Conservation (phyloP, 2,329 filamentous ascomycete species). For the Orbilia ellipsospora region DNA sequence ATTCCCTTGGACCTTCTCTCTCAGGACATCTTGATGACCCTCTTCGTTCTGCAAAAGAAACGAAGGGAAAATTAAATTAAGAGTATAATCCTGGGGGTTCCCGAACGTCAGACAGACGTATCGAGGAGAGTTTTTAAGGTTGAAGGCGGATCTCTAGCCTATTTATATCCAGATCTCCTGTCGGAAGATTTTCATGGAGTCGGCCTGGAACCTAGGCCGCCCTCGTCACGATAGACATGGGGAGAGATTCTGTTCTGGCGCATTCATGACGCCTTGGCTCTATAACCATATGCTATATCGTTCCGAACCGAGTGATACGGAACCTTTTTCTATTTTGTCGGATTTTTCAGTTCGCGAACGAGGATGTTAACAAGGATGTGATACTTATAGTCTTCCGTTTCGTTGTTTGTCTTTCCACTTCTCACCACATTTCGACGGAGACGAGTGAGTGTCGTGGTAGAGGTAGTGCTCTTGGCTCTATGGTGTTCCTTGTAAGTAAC, state of each 20-base stretch:
- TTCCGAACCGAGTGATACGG: constrained; percentile 9
- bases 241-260: background rate
- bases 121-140: constrained; percentile 17
- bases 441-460: constrained; percentile 48
- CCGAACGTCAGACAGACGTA: constrained; percentile 21
- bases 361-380: constrained; percentile 27
- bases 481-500: constrained; percentile 55
- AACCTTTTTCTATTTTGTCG: constrained; percentile 21
- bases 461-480: constrained; percentile 46
- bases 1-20: too few species aligned
- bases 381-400: constrained; percentile 36
- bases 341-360: constrained; percentile 28
- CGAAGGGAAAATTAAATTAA: constrained; percentile 6
- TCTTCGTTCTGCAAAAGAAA: background rate
- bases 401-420: constrained; percentile 43
- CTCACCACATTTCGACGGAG: constrained; percentile 45
- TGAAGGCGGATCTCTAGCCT: constrained; percentile 27
- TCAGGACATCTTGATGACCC: too few species aligned
- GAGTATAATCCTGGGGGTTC: constrained; percentile 11
- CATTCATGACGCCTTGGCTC: background rate
- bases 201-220: background rate
- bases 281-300: background rate
- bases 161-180: constrained; percentile 19
- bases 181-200: constrained; percentile 8
- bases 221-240: background rate